A percentile compares a stretch with the other conserved stretches of the same genome.
phyloP scores from a whole-genome alignment of 352 stramenopile genomes.

The Peronosclerospora sorghi region DNA sequence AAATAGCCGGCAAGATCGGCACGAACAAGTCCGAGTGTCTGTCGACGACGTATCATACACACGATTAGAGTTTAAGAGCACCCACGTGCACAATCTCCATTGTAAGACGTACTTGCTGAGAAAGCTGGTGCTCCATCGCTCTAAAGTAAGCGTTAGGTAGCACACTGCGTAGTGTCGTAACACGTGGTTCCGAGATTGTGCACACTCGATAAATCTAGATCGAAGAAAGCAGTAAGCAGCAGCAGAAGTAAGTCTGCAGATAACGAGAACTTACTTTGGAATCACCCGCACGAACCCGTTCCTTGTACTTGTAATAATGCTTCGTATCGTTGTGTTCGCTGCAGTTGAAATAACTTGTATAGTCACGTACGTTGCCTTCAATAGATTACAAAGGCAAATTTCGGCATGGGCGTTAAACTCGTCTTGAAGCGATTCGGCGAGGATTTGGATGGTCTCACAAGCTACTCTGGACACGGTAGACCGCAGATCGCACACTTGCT shows the following conservation, averaged over 20 bases:
- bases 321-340: constrained; percentile 57
- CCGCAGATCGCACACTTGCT: constrained; percentile 68
- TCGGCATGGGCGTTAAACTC: constrained; percentile 76
- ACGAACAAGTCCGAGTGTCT: constrained; percentile 55
- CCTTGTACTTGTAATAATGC: constrained; percentile 64
- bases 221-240: constrained; percentile 1
- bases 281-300: constrained; percentile 64
- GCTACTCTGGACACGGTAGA: constrained; percentile 70
- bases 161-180: constrained; percentile 55
- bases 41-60: too few relatives aligned
- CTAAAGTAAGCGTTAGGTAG: constrained; percentile 66
- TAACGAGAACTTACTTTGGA: constrained; percentile 37
- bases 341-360: constrained; percentile 77
- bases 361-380: constrained; percentile 83
- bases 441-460: constrained; percentile 52
- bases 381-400: constrained; percentile 46
- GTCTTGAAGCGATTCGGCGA: constrained; percentile 49
- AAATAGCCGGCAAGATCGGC: constrained; percentile 38
- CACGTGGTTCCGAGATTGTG: constrained; percentile 62
- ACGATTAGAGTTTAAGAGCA: too few relatives aligned
- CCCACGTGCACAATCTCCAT: neutral
- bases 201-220: constrained; percentile 61
- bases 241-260: neutral
- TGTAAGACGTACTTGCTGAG: constrained; percentile 55
- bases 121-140: constrained; percentile 49